phyloP scores from a whole-genome alignment of 805 yeast genomes.

The Cyberlindnera bimundalis region DNA sequence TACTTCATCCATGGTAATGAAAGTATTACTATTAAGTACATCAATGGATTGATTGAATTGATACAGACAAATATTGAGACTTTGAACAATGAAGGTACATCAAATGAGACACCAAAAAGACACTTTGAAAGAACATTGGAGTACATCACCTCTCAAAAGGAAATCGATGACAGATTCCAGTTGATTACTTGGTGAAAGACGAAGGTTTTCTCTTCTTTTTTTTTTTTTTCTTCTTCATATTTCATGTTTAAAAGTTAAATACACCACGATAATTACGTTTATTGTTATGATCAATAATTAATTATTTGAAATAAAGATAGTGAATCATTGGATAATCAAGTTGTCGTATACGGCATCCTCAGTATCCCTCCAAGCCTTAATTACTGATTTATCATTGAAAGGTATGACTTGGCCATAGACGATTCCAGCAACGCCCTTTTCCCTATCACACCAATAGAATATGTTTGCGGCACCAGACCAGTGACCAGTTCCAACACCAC shows the following conservation, averaged over 20 bases:
- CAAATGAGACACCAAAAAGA: conserved; percentile 28
- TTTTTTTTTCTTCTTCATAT: too few species aligned
- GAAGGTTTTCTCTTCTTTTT: too few species aligned
- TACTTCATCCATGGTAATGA: conserved; percentile 80
- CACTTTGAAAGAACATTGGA: conserved; percentile 71
- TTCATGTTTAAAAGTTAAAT: too few species aligned
- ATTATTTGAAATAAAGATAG: background rate
- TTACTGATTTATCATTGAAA: conserved; percentile 25
- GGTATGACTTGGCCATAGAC: conserved; percentile 40
- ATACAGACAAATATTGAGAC: conserved; percentile 57
- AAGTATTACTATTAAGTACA: conserved; percentile 64
- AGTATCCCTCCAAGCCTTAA: conserved; percentile 21
- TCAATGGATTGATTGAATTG: conserved; percentile 83
- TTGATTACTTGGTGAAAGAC: conserved; percentile 41
- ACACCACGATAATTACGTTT: too few species aligned
- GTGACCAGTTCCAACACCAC: conserved; percentile 33
- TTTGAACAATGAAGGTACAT: conserved; percentile 15
- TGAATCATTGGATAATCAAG: conserved; percentile 1
- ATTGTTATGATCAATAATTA: too few species aligned
- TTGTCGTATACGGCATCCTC: conserved; percentile 22
- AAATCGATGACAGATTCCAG: conserved; percentile 64
- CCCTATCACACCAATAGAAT: conserved; percentile 40
- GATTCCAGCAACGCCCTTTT: conserved; percentile 38
- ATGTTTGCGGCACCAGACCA: conserved; percentile 42
- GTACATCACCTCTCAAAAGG: conserved; percentile 67